phyloP scores from a whole-genome alignment of 148 eudicot species.

The Talinum fruticosum region DNA sequence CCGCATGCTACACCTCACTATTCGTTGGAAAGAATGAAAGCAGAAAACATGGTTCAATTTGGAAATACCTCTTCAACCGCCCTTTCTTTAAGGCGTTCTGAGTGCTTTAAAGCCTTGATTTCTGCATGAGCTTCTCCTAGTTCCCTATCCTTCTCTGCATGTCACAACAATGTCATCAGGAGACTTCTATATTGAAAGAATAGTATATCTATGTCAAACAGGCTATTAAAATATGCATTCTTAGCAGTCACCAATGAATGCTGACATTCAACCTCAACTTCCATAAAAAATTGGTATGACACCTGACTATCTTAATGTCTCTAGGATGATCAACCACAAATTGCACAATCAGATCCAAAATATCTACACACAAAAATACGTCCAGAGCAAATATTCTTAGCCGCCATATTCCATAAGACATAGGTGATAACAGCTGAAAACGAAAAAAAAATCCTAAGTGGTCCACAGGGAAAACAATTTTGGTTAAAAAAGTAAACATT shows the following conservation, averaged over 20 bases:
- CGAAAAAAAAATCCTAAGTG: background rate
- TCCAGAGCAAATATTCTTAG: background rate
- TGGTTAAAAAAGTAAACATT: background rate
- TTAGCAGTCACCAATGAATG: background rate
- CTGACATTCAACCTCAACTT: background rate
- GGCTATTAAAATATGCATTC: background rate
- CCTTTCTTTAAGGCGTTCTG: slow-evolving; percentile 87
- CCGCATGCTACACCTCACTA: background rate
- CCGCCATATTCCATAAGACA: background rate
- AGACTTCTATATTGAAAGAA: background rate
- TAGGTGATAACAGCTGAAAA: background rate
- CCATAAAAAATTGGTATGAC: background rate
- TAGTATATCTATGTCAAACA: background rate
- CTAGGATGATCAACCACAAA: background rate
- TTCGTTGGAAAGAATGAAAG: background rate
- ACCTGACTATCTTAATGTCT: background rate
- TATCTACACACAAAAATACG: background rate
- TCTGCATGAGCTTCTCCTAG: slow-evolving; percentile 82
- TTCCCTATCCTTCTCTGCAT: slow-evolving; percentile 84
- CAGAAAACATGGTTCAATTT: background rate
- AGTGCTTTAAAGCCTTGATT: slow-evolving; percentile 73
- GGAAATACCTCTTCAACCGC: slow-evolving; percentile 90
- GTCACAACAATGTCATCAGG: background rate
- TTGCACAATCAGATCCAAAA: background rate
- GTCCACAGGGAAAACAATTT: background rate